Evolutionary conservation across 495 filamentous ascomycete genomes (phyloP).

Genomic region (Penicillium egyptiacum): DNA sequence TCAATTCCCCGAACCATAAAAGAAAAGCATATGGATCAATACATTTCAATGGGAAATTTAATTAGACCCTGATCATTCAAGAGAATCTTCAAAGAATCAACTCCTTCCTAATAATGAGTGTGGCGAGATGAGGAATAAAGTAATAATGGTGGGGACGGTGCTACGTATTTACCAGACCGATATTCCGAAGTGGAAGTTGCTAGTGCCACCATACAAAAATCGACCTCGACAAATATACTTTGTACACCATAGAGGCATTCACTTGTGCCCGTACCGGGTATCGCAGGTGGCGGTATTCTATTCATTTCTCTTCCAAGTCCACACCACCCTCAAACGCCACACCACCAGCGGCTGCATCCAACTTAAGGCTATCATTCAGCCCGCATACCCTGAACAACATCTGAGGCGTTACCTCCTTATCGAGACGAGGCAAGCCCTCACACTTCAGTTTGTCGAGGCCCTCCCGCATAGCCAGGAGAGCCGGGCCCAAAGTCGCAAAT

Average conservation of each 20-base stretch:
- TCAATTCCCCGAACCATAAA: neutral
- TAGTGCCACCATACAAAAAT: neutral
- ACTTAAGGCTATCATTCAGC: slow-evolving; percentile 54
- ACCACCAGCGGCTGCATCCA: slow-evolving; percentile 59
- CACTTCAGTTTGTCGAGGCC: slow-evolving; percentile 50
- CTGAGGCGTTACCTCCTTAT: slow-evolving; percentile 50
- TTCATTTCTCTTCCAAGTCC: slow-evolving; percentile 27
- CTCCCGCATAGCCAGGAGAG: slow-evolving; percentile 51
- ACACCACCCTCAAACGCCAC: slow-evolving; percentile 46
- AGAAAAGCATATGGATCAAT: neutral
- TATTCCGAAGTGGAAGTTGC: neutral
- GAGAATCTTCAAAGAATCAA: neutral
- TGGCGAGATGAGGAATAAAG: neutral
- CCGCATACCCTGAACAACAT: slow-evolving; percentile 60
- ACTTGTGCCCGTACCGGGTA: neutral
- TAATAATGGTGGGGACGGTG: neutral
- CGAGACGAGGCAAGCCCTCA: slow-evolving; percentile 48
- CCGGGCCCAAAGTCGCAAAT: slow-evolving; percentile 53
- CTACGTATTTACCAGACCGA: neutral
- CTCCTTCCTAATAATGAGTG: neutral
- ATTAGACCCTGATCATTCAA: neutral
- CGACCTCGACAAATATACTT: no score
- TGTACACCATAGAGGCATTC: neutral
- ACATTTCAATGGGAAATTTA: neutral
- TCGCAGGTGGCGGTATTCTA: neutral